phyloP scores from a whole-genome alignment of 192 early-diverging fungal genomes.

The Dissophora globulifera region DNA sequence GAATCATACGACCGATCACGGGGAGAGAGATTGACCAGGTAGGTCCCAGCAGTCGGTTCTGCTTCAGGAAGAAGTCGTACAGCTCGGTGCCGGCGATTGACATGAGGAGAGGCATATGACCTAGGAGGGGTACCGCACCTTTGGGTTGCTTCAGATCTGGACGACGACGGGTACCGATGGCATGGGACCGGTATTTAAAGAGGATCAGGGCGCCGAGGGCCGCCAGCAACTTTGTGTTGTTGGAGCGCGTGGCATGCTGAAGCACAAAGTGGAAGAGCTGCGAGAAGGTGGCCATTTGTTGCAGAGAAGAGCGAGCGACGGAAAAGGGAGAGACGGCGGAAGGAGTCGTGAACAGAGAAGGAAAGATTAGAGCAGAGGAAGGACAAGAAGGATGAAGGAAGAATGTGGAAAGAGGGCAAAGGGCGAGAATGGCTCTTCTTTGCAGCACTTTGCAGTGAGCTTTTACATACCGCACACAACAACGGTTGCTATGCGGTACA shows the following conservation, averaged over 20 bases:
- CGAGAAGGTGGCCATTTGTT: not conserved
- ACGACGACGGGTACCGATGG: slow-evolving; percentile 22
- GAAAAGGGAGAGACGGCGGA: too few relatives aligned
- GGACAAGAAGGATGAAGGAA: too few relatives aligned
- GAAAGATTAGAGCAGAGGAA: too few relatives aligned
- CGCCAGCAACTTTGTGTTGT: slow-evolving; percentile 10
- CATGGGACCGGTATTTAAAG: slow-evolving; percentile 27
- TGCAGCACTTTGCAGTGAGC: too few relatives aligned
- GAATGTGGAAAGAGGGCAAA: too few relatives aligned
- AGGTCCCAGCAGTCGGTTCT: slow-evolving; percentile 18
- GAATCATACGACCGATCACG: slow-evolving; percentile 20
- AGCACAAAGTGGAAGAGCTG: not conserved
- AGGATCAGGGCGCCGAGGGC: slow-evolving; percentile 3
- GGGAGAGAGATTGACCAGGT: slow-evolving; percentile 28
- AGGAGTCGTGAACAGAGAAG: too few relatives aligned
- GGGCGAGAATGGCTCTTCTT: too few relatives aligned
- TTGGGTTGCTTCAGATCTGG: slow-evolving; percentile 20
- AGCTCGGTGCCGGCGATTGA: slow-evolving; percentile 17
- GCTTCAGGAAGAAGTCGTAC: slow-evolving; percentile 23
- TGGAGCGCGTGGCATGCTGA: slow-evolving; percentile 13
- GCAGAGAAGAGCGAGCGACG: too few relatives aligned
- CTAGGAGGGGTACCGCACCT: slow-evolving; percentile 21
- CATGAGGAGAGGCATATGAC: slow-evolving; percentile 17
- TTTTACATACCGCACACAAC: too few relatives aligned
- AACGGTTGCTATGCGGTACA: too few relatives aligned